Base-by-base conservation (phyloP, 495 filamentous ascomycete species). In the Penicillium bialowiezense region DNA sequence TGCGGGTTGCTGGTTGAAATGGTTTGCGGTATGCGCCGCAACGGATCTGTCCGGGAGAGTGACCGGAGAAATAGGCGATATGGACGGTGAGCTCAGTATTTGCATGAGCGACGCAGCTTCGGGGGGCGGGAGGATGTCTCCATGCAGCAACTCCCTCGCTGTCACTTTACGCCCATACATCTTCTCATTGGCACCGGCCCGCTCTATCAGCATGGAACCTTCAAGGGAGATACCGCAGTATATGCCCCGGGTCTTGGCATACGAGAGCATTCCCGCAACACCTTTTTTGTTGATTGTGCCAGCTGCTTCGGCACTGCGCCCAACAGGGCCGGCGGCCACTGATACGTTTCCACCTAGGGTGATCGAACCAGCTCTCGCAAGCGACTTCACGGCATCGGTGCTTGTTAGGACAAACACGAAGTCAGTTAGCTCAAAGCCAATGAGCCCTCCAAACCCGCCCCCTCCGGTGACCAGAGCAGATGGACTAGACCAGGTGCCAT, bases 341-440 rank as follows among this genome's bases (percentile, higher is more conserved):
- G 34, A 39, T 4, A 48, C 24, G n/a, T 48, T 48, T 34, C 37
- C 37, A 15, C 45, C 36, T 14, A 48, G 45, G 6, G 45, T 48
- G 5, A 48, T 13, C 13, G 45, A 48, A 1, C 45, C 45, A 12
- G 34, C 7, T 40, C 39, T 21, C 2, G 45, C 20, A 36, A 48
- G 39, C 4, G 19, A 21, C 1, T 48, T 31, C 21, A 48, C 24
- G 7, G 32, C 45, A 12, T 31, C 17, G 0, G 38, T 36, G 24
- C 34, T 48, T 19, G 26, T 48, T 0, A 48, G 17, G 2, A 48
- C 45, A 37, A 48, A 48, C 5, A 48, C 24, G 20, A 48, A 48
- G 18, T 48, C 45, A 2, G 45, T 48, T 17, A 29, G 34, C 21
- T 48, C 45, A 14, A 48, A 37, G 23, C 45, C 45, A 0, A 48